Conservation (phyloP, 169 alveolate species). For the Eimeria zaria region DNA sequence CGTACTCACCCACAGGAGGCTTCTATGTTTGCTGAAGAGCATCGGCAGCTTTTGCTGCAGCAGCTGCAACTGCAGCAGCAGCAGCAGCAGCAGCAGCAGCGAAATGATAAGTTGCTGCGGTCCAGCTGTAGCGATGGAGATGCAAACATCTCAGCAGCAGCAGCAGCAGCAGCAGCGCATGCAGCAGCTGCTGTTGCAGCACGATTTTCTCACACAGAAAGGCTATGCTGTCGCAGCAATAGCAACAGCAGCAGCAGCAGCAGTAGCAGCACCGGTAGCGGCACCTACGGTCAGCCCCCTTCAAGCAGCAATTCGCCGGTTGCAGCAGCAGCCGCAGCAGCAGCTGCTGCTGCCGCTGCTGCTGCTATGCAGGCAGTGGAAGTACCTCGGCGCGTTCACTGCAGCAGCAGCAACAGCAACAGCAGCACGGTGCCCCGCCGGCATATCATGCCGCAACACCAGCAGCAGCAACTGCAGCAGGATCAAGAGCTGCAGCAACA, state of each 20-base stretch:
- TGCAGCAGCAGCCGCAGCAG: slow-evolving; percentile 45
- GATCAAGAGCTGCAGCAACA: not conserved
- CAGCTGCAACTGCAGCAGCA: slow-evolving; percentile 27
- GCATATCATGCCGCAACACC: slow-evolving; percentile 5
- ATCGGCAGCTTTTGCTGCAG: not conserved
- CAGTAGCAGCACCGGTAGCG: slow-evolving; percentile 11
- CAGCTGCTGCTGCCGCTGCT: slow-evolving; percentile 24
- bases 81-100: slow-evolving; percentile 43
- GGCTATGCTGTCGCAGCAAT: slow-evolving; percentile 50
- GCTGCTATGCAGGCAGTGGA: slow-evolving; percentile 41
- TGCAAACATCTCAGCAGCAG: slow-evolving; percentile 1
- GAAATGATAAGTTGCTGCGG: slow-evolving; percentile 24
- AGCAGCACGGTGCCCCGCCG: not conserved
- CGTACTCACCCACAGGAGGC: not conserved
- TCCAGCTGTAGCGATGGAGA: slow-evolving; percentile 67
- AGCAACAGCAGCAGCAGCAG: slow-evolving; percentile 61
- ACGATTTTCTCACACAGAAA: slow-evolving; percentile 30
- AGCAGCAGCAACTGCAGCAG: slow-evolving; percentile 17
- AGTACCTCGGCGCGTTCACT: not conserved
- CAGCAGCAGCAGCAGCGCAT: slow-evolving; percentile 69
- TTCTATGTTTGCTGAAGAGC: not conserved
- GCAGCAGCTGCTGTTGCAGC: slow-evolving; percentile 58
- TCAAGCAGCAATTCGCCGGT: slow-evolving; percentile 17
- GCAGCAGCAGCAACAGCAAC: slow-evolving; percentile 65
- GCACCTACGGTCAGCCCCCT: not conserved